Conservation (phyloP, 2,329 filamentous ascomycete genomes). For the Ophiostoma perfectum region DNA sequence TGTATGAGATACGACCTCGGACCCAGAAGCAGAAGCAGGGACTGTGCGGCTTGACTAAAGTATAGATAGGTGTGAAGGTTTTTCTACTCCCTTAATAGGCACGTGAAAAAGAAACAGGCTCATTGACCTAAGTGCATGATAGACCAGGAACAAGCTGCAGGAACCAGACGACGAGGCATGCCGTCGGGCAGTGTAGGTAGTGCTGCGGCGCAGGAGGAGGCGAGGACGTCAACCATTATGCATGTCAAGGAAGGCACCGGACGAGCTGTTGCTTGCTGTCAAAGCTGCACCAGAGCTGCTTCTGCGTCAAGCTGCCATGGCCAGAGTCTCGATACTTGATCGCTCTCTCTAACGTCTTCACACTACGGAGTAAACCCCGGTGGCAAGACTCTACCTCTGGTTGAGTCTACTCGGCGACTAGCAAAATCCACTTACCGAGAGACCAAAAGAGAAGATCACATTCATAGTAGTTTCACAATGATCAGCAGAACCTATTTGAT, state of each 20-base stretch:
- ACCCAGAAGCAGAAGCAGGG: neutral
- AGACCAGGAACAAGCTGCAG: neutral
- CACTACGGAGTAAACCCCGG: constrained; percentile 6
- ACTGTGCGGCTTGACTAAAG: neutral
- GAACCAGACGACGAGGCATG: too few species aligned
- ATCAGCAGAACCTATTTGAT: too few species aligned
- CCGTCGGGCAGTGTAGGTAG: too few species aligned
- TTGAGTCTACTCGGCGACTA: neutral
- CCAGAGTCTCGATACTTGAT: too few species aligned
- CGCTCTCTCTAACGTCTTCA: too few species aligned
- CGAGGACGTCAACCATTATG: too few species aligned
- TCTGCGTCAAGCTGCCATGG: too few species aligned
- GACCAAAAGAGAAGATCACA: neutral
- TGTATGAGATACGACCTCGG: neutral
- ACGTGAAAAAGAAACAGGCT: neutral
- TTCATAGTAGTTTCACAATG: too few species aligned
- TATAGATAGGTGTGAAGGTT: too few species aligned
- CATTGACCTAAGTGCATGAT: neutral
- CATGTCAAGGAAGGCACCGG: neutral
- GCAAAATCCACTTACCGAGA: constrained; percentile 3
- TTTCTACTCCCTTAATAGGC: too few species aligned
- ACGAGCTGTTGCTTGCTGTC: too few species aligned
- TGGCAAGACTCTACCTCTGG: neutral
- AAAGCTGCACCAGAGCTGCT: too few species aligned
- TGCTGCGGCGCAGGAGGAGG: neutral